Evolutionary conservation across 2,329 filamentous ascomycete genomes (phyloP).

Genomic region (Ophiostoma piceae): DNA sequence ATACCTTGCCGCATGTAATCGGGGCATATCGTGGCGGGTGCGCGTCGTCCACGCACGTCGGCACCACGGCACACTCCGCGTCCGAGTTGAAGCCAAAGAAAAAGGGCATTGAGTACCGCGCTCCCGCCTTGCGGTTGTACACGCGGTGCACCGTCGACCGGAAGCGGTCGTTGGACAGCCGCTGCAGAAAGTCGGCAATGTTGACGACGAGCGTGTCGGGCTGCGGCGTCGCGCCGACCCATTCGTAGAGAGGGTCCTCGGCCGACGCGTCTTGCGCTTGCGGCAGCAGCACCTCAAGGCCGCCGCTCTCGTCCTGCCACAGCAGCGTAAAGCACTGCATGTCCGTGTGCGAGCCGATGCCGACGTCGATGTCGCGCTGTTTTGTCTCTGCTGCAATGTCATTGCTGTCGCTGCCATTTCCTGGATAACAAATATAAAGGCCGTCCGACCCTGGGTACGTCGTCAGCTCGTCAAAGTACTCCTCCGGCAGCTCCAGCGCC

Average conservation of each 20-base stretch:
- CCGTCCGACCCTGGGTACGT: slow-evolving; percentile 34
- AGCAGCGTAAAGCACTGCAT: slow-evolving; percentile 36
- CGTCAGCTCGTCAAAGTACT: slow-evolving; percentile 40
- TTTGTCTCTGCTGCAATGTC: not conserved
- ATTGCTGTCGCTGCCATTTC: not conserved
- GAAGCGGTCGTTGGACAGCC: slow-evolving; percentile 28
- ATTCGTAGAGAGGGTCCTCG: slow-evolving; percentile 18
- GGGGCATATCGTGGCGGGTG: slow-evolving; percentile 42
- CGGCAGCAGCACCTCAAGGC: slow-evolving; percentile 26
- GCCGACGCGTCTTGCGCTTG: not conserved
- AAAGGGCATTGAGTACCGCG: slow-evolving; percentile 28
- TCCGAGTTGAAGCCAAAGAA: slow-evolving; percentile 42
- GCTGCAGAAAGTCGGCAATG: slow-evolving; percentile 29
- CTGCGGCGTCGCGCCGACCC: slow-evolving; percentile 23
- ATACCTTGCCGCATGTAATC: slow-evolving; percentile 38
- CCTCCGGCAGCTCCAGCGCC: slow-evolving; percentile 28
- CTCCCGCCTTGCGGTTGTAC: slow-evolving; percentile 22
- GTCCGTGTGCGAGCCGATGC: slow-evolving; percentile 45
- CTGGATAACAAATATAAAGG: slow-evolving; percentile 30
- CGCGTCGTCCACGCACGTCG: slow-evolving; percentile 37
- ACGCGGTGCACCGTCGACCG: slow-evolving; percentile 28
- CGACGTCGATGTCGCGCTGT: slow-evolving; percentile 33
- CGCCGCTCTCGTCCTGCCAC: slow-evolving; percentile 26
- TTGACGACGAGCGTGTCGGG: slow-evolving; percentile 28
- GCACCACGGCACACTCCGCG: slow-evolving; percentile 40